These are phyloP conservation scores for Globisporangium lucens DNA, from an alignment of 352 stramenopile species.

Conservation along the genomic window DNA sequence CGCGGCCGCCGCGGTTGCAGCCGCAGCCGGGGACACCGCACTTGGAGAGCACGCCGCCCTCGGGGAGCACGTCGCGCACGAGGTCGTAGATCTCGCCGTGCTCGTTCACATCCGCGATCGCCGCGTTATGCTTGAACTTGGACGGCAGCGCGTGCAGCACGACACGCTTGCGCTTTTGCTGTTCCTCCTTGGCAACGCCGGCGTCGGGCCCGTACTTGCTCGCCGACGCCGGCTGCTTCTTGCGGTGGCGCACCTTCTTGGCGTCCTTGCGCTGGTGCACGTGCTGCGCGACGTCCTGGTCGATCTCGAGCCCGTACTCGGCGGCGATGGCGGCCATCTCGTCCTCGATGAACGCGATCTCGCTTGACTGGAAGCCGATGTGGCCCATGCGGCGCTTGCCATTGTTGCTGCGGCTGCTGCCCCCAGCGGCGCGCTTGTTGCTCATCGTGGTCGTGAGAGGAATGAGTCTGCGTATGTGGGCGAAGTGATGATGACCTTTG, in stretches of 20 bases:
- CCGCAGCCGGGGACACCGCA: constrained; percentile 67
- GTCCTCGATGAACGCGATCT: constrained; percentile 86
- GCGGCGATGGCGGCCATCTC: constrained; percentile 76
- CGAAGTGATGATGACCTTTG: too few species aligned
- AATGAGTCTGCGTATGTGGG: too few species aligned
- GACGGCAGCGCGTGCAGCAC: constrained; percentile 16
- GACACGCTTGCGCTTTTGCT: constrained; percentile 14
- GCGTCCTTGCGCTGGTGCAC: constrained; percentile 47
- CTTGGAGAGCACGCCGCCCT: constrained; percentile 38
- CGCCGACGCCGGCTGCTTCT: constrained; percentile 25
- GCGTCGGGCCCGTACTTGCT: constrained; percentile 12
- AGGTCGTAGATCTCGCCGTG: constrained; percentile 40
- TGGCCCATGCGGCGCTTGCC: constrained; percentile 72
- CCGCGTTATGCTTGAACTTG: constrained; percentile 18
- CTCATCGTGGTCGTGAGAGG: constrained; percentile 1
- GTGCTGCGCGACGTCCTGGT: constrained; percentile 58
- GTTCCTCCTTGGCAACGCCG: not conserved
- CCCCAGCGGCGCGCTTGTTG: constrained; percentile 7
- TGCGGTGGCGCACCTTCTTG: constrained; percentile 48
- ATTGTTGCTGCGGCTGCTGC: not conserved
- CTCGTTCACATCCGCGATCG: constrained; percentile 23
- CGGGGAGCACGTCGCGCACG: constrained; percentile 51
- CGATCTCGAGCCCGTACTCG: constrained; percentile 75
- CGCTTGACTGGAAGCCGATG: constrained; percentile 64
- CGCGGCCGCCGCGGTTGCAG: constrained; percentile 43